Conservation (phyloP, 371 early-diverging fungal genomes). For the Mucor racemosus region DNA sequence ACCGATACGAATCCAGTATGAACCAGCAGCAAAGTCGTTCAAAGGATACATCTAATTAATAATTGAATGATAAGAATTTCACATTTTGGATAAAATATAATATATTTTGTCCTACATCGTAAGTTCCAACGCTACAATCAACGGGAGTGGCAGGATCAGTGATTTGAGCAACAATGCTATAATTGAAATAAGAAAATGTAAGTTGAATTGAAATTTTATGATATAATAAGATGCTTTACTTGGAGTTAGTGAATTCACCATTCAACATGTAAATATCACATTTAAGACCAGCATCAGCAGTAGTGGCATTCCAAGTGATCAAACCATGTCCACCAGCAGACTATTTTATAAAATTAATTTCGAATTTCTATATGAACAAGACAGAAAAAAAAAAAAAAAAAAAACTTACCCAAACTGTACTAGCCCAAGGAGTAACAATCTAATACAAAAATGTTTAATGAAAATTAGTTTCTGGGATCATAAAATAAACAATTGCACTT, state of each 20-base stretch:
- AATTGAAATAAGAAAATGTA: background rate
- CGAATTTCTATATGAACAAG: too few species aligned
- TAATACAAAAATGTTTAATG: conserved; percentile 11
- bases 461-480: too few species aligned
- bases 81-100: background rate
- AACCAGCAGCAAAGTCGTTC: conserved; percentile 49
- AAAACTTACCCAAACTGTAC: conserved; percentile 42
- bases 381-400: background rate
- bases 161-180: conserved; percentile 38
- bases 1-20: conserved; percentile 57
- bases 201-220: background rate
- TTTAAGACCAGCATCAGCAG: conserved; percentile 35
- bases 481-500: conserved; percentile 11
- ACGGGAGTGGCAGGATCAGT: conserved; percentile 31
- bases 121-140: conserved; percentile 29
- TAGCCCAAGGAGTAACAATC: conserved; percentile 51
- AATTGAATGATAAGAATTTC: background rate
- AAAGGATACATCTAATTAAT: conserved; percentile 45
- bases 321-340: conserved; percentile 46
- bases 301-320: conserved; percentile 46
- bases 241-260: conserved; percentile 44
- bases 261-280: conserved; percentile 54
- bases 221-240: conserved; percentile 30
- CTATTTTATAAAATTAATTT: conserved; percentile 12
- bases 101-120: conserved; percentile 28